Evolutionary conservation across 805 yeast species (phyloP).

Genomic region (Zygosaccharomyces lentus): DNA sequence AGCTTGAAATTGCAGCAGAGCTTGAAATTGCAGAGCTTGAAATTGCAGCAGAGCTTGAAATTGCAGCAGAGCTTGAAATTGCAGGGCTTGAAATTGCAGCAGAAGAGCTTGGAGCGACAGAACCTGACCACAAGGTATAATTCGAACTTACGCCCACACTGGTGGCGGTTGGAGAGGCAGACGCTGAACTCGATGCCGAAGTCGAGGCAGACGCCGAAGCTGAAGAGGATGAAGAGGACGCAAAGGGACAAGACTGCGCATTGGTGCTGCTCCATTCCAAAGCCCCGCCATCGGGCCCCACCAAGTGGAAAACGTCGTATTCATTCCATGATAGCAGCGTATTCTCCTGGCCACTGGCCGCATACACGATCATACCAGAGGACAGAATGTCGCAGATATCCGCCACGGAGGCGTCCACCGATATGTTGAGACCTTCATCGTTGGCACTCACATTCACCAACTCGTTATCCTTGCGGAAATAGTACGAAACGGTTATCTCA

Average conservation of each 20-base stretch:
- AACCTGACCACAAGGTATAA: neutral
- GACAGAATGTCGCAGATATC: slow-evolving; percentile 19
- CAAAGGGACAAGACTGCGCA: slow-evolving; percentile 21
- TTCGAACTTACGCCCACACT: neutral
- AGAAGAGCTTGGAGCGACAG: slow-evolving; percentile 3
- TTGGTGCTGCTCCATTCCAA: slow-evolving; percentile 18
- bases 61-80: neutral
- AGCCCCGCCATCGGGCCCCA: slow-evolving; percentile 15
- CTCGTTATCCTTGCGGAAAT: slow-evolving; percentile 21
- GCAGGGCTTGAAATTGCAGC: neutral
- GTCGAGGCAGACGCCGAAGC: neutral
- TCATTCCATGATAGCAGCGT: slow-evolving; percentile 27
- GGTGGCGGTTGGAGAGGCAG: neutral
- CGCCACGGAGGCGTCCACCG: slow-evolving; percentile 16
- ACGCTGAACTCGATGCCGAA: neutral
- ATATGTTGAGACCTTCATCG: slow-evolving; percentile 20
- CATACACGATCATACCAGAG: slow-evolving; percentile 26
- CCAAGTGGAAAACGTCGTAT: slow-evolving; percentile 25
- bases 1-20: too few species aligned
- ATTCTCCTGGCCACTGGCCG: slow-evolving; percentile 17
- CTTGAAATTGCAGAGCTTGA: neutral
- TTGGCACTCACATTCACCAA: slow-evolving; percentile 18
- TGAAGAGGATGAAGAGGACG: slow-evolving; percentile 1
- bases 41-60: neutral
- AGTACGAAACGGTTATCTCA: slow-evolving; percentile 21